These are phyloP conservation scores for Candida sonorensis DNA, from an alignment of 805 yeast species.

Conservation along the genomic window DNA sequence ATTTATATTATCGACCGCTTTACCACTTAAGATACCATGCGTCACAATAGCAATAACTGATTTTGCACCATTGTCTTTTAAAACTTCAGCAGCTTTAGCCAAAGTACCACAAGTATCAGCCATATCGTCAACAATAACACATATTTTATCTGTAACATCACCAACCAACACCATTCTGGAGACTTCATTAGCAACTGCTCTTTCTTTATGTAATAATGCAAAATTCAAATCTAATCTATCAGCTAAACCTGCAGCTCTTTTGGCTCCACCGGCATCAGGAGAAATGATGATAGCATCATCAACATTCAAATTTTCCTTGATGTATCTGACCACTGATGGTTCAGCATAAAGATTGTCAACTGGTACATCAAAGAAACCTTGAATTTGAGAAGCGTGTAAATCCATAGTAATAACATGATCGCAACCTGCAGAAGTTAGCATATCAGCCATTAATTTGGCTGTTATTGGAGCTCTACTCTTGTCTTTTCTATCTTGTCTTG, in stretches of 20 bases:
- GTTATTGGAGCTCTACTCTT: slow-evolving; percentile 82
- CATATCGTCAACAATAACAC: slow-evolving; percentile 82
- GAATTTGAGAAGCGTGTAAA: slow-evolving; percentile 83
- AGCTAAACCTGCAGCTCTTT: slow-evolving; percentile 81
- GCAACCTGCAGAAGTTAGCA: slow-evolving; percentile 79
- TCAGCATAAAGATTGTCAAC: slow-evolving; percentile 83
- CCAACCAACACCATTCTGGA: slow-evolving; percentile 82
- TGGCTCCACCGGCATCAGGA: slow-evolving; percentile 90
- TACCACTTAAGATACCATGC: slow-evolving; percentile 73
- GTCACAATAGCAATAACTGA: slow-evolving; percentile 78
- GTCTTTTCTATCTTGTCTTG: slow-evolving; percentile 85
- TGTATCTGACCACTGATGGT: slow-evolving; percentile 72
- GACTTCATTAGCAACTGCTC: slow-evolving; percentile 79
- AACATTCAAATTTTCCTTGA: slow-evolving; percentile 51
- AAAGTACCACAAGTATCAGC: slow-evolving; percentile 87
- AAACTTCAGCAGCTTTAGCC: slow-evolving; percentile 74
- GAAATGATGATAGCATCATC: slow-evolving; percentile 69
- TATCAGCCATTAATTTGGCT: slow-evolving; percentile 77
- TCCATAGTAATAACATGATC: slow-evolving; percentile 86
- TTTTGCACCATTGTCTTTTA: slow-evolving; percentile 61
- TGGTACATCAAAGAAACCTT: slow-evolving; percentile 78
- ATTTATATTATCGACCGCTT: slow-evolving; percentile 65
- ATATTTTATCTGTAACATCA: slow-evolving; percentile 68
- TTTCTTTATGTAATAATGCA: slow-evolving; percentile 79
- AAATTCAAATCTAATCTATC: slow-evolving; percentile 73